Percentiles rank a stretch among this genome's conserved stretches.
Evolutionary conservation across 805 yeast genomes (phyloP).

Genomic region (Metschnikowia borealis): DNA sequence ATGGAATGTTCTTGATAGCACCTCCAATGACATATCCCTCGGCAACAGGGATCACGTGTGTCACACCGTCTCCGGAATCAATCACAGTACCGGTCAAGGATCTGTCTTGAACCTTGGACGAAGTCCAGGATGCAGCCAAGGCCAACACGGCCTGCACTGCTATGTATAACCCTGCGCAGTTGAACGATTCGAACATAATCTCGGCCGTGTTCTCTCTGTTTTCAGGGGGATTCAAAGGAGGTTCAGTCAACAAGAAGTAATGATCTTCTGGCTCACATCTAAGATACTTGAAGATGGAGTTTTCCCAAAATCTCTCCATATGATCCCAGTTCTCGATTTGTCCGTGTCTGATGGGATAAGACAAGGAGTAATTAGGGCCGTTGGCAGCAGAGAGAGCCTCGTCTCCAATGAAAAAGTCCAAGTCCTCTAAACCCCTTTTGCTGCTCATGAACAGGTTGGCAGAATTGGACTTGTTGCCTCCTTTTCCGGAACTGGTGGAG

Average conservation of each 20-base stretch:
- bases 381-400: conserved; percentile 91
- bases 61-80: conserved; percentile 98
- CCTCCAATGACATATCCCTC: conserved; percentile 98
- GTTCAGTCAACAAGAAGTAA: conserved; percentile 91
- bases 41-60: conserved; percentile 98
- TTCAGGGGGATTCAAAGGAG: conserved; percentile 99
- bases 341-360: conserved; percentile 95
- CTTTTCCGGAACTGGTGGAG: conserved; percentile 43
- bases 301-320: conserved; percentile 99
- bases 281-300: conserved; percentile 90
- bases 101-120: conserved; percentile 90
- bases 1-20: conserved; percentile 94
- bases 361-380: conserved; percentile 81
- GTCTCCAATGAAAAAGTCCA: conserved; percentile 93
- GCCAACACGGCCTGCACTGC: conserved; percentile 99
- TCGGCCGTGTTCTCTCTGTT: conserved; percentile 98
- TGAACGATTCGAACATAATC: conserved; percentile 97
- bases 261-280: conserved; percentile 99
- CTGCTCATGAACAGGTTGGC: conserved; percentile 45
- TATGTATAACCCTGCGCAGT: conserved; percentile 96
- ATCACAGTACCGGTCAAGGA: conserved; percentile 97
- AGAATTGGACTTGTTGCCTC: conserved; percentile 34
- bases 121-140: conserved; percentile 98
- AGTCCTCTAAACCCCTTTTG: conserved; percentile 88
- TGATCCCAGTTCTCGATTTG: conserved; percentile 99